Evolutionary conservation across 73 alveolate genomes (phyloP).

Genomic region (Paramecium tetraurelia): DNA sequence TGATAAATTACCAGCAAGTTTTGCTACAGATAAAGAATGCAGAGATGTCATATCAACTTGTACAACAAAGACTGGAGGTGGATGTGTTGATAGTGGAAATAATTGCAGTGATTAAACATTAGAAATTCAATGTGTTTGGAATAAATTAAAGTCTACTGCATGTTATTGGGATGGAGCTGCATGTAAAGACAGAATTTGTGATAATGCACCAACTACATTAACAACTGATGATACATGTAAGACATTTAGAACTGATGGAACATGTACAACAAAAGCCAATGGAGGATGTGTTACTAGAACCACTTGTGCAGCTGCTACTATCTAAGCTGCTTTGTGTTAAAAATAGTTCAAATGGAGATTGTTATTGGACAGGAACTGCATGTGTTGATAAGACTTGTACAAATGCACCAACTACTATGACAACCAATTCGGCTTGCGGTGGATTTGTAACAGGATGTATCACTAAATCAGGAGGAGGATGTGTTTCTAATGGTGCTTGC

Average conservation of each 20-base stretch:
- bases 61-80: constrained; percentile 1
- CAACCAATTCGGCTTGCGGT: neutral
- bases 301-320: neutral
- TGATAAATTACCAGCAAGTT: neutral
- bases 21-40: neutral
- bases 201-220: neutral
- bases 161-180: neutral
- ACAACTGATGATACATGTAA: neutral
- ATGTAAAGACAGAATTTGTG: neutral
- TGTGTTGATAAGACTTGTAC: constrained; percentile 31
- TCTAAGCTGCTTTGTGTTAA: neutral
- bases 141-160: neutral
- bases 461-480: constrained; percentile 5
- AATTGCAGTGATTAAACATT: neutral
- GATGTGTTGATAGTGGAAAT: constrained; percentile 26
- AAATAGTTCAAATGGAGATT: neutral
- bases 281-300: constrained; percentile 25
- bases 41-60: neutral
- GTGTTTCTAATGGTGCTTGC: neutral
- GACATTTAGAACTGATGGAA: neutral
- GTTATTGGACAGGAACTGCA: constrained; percentile 3
- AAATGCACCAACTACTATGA: constrained; percentile 9
- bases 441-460: constrained; percentile 1
- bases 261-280: neutral
- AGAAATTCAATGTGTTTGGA: constrained; percentile 6